Evolutionary conservation across 768 basidiomycete species (phyloP), one percentile per base, ranked within the genome.

Genomic region (Lactarius quietus): DNA sequence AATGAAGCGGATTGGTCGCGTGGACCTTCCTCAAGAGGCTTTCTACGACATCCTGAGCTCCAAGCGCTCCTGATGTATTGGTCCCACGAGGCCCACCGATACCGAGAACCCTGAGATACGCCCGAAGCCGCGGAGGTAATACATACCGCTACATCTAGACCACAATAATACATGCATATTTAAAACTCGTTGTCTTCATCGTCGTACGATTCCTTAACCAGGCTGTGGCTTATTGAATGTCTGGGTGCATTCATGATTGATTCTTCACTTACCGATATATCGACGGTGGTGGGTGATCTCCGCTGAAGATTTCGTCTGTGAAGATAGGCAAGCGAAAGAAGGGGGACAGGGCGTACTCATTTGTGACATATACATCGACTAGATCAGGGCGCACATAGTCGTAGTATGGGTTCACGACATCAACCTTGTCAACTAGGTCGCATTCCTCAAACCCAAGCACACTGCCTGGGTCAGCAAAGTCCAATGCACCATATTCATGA

Each of bases 221-320:
- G 80, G 61, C 90, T 89, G 72, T 26, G 57, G 68, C 51, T 64
- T 52, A 61, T 39, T 56, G 57, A 73, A 65, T 52, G 43, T 12
- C 68, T 39, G 62, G 66, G 45, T 20, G 51, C 59, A 63, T 20
- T 15, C 31, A 10, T 12, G 51, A 39, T 38, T 59, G 31, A 59
- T 52, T 31, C 29, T 51, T 54, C n/a, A 72, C 82, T 70, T 69
- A 85, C 88, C 93, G 82, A 73, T 95, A 93, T 71, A 98, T 89
- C 60, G 95, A 93, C 20, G 95, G 92, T 23, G 96, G 95, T 28
- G 95, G 93, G 74, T 98, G 95, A 74, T 97, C 96, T 26, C 96
- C 96, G 70, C 95, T 98, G 69, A 39, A 56, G 60, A 57, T 18
- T 26, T 33, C 9, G 26, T 36, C 48, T 48, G 55, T 64, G 71